Conservation (phyloP, 305 asterid species). For the Euphrasia arctica region DNA sequence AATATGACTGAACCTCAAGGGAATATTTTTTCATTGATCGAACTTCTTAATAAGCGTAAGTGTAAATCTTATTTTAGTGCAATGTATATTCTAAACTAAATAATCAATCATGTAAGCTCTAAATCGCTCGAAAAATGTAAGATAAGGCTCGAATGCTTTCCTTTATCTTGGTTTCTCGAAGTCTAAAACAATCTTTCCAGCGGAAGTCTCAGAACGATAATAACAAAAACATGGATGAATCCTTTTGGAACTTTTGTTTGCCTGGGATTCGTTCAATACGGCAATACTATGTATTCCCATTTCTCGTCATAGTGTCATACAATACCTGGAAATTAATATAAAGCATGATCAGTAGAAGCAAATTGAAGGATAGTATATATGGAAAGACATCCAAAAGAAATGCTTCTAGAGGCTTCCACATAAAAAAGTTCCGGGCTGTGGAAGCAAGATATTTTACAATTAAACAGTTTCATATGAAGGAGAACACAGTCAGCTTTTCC, state of each 20-base stretch:
- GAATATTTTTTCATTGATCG: too few relatives aligned
- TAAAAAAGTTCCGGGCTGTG: background rate
- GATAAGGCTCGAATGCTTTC: too few relatives aligned
- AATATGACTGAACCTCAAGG: too few relatives aligned
- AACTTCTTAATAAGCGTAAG: too few relatives aligned
- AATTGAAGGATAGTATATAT: background rate
- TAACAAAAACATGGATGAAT: too few relatives aligned
- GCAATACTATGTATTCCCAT: constrained; percentile 92
- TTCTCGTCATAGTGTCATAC: constrained; percentile 36
- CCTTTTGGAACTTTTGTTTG: constrained; percentile 93
- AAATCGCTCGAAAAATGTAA: too few relatives aligned
- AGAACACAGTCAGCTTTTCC: background rate
- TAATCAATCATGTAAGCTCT: too few relatives aligned
- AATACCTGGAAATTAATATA: constrained; percentile 43
- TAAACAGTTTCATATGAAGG: background rate
- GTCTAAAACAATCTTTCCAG: too few relatives aligned
- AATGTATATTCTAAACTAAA: too few relatives aligned
- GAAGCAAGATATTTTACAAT: background rate
- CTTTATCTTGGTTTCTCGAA: too few relatives aligned
- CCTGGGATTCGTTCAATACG: constrained; percentile 92
- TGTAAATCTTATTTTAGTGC: too few relatives aligned
- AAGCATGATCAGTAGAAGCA: constrained; percentile 17
- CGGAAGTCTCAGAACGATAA: too few relatives aligned
- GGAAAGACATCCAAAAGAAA: background rate
- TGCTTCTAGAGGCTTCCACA: background rate